These are phyloP conservation scores for Ramaria sp. DNA, from an alignment of 768 basidiomycete species.

Conservation along the genomic window DNA sequence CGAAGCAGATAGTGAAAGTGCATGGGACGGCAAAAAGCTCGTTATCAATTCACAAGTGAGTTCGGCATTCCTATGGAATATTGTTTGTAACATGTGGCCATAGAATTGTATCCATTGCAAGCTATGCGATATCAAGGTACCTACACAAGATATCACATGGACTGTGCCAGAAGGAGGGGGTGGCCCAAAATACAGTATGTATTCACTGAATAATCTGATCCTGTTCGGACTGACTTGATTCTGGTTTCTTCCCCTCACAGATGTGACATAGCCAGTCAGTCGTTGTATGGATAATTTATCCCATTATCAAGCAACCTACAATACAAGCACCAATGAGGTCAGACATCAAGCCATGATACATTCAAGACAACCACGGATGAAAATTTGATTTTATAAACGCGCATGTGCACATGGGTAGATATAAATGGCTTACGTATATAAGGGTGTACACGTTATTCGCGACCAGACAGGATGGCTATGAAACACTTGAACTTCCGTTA, in stretches of 20 bases:
- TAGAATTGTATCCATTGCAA: slow-evolving; percentile 93
- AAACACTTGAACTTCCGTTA: no score
- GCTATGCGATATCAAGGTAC: slow-evolving; percentile 92
- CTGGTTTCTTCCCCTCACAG: not conserved
- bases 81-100: slow-evolving; percentile 21
- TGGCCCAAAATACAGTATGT: slow-evolving; percentile 89
- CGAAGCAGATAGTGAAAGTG: slow-evolving; percentile 43
- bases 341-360: not conserved
- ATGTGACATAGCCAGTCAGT: not conserved
- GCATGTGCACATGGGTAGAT: no score
- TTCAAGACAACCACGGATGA: not conserved
- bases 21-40: slow-evolving; percentile 73
- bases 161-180: slow-evolving; percentile 94
- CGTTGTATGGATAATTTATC: not conserved
- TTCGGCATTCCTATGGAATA: not conserved
- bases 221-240: not conserved
- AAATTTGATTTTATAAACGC: not conserved
- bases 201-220: not conserved
- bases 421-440: not conserved
- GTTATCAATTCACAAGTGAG: slow-evolving; percentile 94
- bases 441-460: not conserved
- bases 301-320: not conserved
- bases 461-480: no score
- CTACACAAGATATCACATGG: slow-evolving; percentile 96
- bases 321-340: no score